Base-by-base conservation (phyloP, 2,329 filamentous ascomycete species). In the Diaporthe sp. region DNA sequence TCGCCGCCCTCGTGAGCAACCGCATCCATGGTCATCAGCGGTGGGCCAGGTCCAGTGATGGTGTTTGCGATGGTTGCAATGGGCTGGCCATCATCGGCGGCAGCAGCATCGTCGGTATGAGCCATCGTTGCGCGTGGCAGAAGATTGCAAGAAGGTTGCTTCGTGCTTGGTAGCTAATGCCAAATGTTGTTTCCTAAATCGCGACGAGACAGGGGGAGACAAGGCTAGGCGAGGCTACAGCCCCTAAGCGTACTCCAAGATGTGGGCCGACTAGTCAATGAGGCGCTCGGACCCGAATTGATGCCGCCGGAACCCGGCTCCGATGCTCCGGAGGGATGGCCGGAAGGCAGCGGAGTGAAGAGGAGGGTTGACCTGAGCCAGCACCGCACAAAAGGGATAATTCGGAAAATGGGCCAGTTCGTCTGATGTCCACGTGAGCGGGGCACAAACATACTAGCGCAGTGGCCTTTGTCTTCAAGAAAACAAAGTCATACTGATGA, bases 401-500 rank as follows among this genome's bases (percentile, higher is more conserved):
- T 19, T 31, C 4, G 25, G 15, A 31, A 55, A 31, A 9, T 55
- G 6, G 53, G 5, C 53, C 53, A 31, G 13, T n/a, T 31, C 25
- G 25, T 55, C 53, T 19, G 25, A 55, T 55, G 53, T 31, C 2
- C 17, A 25, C 8, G 9, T 22, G 19, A 17, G 19, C 44, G 19
- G 44, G 17, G 44, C 2, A 49, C 44, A 49, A 42, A 6, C 3
- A 0, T 3, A n/a, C 9, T 19, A 58, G 17, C 8, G 13, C 1
- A 34, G 3, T 8, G 19, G 9, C 31, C n/a, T 13, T 12, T 22
- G 7, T 31, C 31, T 2, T 58, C 10, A 2, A 22, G 9, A 34
- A 10, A 22, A 0, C 1, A 0, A 37, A n/a, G 17, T 37, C 55
- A 6, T 4, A 5, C 8, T 0, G 25, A 55, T 28, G 2, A 28